These are phyloP conservation scores for Pseudozyma sp. DNA, from an alignment of 1,284 basidiomycete genomes.

Conservation along the genomic window DNA sequence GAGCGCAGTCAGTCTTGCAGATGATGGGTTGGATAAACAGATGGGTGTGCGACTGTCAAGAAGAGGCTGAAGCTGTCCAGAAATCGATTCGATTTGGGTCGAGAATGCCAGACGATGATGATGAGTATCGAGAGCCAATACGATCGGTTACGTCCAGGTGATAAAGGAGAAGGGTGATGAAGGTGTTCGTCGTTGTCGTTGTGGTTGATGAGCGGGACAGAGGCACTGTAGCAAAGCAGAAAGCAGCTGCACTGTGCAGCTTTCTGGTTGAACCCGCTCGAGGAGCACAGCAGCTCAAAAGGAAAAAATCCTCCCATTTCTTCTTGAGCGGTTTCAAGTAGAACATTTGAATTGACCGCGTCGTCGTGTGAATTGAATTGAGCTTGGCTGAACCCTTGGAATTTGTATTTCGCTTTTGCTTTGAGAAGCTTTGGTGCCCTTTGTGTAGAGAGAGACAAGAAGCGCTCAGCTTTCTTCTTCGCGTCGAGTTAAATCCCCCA, in stretches of 20 bases:
- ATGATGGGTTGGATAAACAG: neutral
- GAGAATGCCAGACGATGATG: too few relatives aligned
- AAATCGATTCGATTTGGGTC: too few relatives aligned
- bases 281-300: too few relatives aligned
- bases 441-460: neutral
- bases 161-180: too few relatives aligned
- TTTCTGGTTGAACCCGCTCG: neutral
- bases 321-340: constrained; percentile 4
- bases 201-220: too few relatives aligned
- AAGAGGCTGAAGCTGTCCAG: neutral
- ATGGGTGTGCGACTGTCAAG: neutral
- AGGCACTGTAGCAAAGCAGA: too few relatives aligned
- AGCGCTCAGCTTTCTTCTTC: constrained; percentile 1
- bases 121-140: neutral
- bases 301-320: constrained; percentile 9
- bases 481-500: constrained; percentile 4
- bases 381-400: neutral
- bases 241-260: neutral
- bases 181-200: too few relatives aligned
- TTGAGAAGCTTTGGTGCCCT: neutral
- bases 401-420: neutral
- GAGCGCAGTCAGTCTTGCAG: too few relatives aligned
- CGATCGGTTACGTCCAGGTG: neutral
- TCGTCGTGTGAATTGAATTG: neutral
- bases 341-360: neutral